Percentiles rank a stretch among this genome's conserved stretches.
phyloP scores from a whole-genome alignment of 345 rosid genomes.

The Acer campestre region DNA sequence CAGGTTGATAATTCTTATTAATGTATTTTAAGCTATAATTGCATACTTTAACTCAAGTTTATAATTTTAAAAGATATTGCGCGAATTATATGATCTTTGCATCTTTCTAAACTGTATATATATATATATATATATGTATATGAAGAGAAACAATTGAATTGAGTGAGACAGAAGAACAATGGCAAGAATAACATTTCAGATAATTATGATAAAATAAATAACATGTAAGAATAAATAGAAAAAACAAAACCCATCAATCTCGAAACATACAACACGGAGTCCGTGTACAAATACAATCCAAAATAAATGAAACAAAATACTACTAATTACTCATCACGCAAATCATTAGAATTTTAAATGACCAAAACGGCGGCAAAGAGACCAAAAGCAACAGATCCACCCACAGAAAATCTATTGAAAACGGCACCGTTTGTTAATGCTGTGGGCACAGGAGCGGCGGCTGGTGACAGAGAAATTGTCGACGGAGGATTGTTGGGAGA shows the following conservation, averaged over 20 bases:
- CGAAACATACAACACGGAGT: background rate
- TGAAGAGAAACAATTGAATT: no score
- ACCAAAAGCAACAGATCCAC: conserved; percentile 31
- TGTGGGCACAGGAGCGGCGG: conserved; percentile 39
- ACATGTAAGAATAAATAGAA: no score
- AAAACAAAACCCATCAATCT: background rate
- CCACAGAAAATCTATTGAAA: conserved; percentile 25
- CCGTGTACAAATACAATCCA: background rate
- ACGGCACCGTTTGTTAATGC: conserved; percentile 26
- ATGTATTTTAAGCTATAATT: no score
- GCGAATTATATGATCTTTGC: no score
- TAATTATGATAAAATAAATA: background rate
- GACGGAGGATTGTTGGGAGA: conserved; percentile 24
- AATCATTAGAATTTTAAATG: conserved; percentile 14
- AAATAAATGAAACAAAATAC: background rate
- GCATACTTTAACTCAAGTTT: no score
- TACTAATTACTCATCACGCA: no score
- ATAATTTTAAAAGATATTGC: no score
- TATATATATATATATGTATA: no score
- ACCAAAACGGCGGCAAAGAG: conserved; percentile 40
- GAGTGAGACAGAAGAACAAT: background rate
- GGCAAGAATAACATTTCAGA: background rate
- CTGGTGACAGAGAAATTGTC: conserved; percentile 21
- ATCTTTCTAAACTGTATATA: no score
- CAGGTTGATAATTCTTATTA: no score